Evolutionary conservation across 768 basidiomycete species (phyloP), one percentile per base, ranked within the genome.

Genomic region (Podaxis sp.): DNA sequence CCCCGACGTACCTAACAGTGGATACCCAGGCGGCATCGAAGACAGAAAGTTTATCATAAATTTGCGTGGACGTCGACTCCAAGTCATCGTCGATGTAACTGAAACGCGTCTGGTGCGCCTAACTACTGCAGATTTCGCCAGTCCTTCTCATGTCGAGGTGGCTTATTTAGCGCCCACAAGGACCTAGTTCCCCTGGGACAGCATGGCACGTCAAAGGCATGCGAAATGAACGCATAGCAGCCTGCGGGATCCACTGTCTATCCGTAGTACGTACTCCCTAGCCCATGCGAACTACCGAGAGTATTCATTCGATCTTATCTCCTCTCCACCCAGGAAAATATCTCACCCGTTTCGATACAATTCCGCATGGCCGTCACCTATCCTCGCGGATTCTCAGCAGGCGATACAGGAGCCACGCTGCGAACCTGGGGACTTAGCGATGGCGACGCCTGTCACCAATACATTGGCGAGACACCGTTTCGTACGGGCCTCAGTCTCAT

Each of bases 141-240:
- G 38, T 36, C 9, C 17, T 6, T 47, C 8, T 59, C 13, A 33
- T 43, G 25, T 12, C 11, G 25, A 0, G 15, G 17, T 17, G 22
- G 8, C 22, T 19, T 24, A 7, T 41, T 17, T 46, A 74, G 72
- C 65, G 37, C 12, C 77, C 79, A 11, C 72, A 72, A 19, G 71
- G 69, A 5, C 72, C 75, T 6, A 55, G 55, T 8, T 79, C 74
- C 67, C 59, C 67, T 4, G 79, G 75, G 1, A 71, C 74, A 11
- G 69, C 68, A 13, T 85, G 83, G 82, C 80, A 79, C 51, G 82
- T 82, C 17, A 80, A 81, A 67, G 83, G 83, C 38, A 83, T 83
- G 81, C 69, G 75, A 60, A 82, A 80, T 59, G 83, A 85, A 65
- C 73, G 78, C 5, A 79, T 85, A 46, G 78, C 79, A 0, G 82